Evolutionary conservation across 371 early-diverging fungal genomes (phyloP).

Genomic region (Syncephalastrum monosporum): DNA sequence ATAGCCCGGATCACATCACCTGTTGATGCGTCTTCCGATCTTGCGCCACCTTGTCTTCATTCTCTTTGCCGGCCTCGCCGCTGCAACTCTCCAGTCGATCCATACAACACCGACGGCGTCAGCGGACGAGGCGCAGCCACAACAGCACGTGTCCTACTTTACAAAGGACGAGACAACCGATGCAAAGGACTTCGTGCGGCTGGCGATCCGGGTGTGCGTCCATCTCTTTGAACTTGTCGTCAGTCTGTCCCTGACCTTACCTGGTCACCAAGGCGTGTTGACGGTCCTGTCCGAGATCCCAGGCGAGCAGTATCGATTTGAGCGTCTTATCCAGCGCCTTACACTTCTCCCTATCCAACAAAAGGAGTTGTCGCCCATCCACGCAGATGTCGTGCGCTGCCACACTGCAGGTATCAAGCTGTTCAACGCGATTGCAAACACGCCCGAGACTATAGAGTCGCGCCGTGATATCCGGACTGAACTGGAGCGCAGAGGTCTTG

Average conservation of each 20-base stretch:
- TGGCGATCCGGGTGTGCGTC: slow-evolving; percentile 34
- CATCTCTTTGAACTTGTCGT: slow-evolving; percentile 48
- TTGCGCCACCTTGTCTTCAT: slow-evolving; percentile 28
- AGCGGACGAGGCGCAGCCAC: too few relatives aligned
- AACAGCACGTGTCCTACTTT: too few relatives aligned
- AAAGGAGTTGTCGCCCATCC: slow-evolving; percentile 5
- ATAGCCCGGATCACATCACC: slow-evolving; percentile 58
- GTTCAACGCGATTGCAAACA: slow-evolving; percentile 55
- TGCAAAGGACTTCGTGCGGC: neutral
- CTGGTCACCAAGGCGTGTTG: slow-evolving; percentile 48
- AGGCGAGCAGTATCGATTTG: slow-evolving; percentile 66
- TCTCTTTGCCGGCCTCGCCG: slow-evolving; percentile 22
- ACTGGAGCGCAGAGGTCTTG: slow-evolving; percentile 57
- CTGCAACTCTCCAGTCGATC: neutral
- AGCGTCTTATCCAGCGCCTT: slow-evolving; percentile 53
- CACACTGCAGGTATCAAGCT: slow-evolving; percentile 50
- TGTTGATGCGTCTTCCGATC: slow-evolving; percentile 39
- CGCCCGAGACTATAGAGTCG: slow-evolving; percentile 52
- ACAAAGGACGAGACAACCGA: too few relatives aligned
- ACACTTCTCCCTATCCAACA: slow-evolving; percentile 9
- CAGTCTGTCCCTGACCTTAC: slow-evolving; percentile 51
- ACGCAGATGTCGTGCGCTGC: slow-evolving; percentile 30
- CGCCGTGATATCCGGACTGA: slow-evolving; percentile 53
- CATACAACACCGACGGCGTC: too few relatives aligned
- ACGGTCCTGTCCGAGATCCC: slow-evolving; percentile 56